Conservation (phyloP, 2,329 filamentous ascomycete species). For the Neofusicoccum parvum region DNA sequence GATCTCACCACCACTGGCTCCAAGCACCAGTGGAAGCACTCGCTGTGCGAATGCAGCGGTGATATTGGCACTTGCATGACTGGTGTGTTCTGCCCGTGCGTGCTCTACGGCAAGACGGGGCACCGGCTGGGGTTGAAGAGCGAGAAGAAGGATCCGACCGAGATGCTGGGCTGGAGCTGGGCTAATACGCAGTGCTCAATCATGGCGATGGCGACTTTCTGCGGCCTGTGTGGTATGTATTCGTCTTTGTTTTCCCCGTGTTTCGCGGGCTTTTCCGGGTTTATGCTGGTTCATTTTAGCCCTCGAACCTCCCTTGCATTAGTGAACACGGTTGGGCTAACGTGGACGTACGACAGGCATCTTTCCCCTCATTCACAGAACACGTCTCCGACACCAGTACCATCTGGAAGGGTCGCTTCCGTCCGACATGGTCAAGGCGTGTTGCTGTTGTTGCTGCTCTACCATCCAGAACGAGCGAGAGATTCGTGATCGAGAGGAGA, state of each 20-base stretch:
- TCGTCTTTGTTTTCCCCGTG: background rate
- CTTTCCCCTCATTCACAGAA: slow-evolving; percentile 41
- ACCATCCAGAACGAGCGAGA: slow-evolving; percentile 51
- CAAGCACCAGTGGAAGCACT: slow-evolving; percentile 34
- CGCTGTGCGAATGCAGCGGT: slow-evolving; percentile 37
- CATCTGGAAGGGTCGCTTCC: slow-evolving; percentile 43
- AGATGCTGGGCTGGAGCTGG: slow-evolving; percentile 39
- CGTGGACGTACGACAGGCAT: slow-evolving; percentile 26
- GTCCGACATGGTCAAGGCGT: slow-evolving; percentile 38
- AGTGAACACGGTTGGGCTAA: background rate
- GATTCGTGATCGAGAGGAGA: slow-evolving; percentile 48
- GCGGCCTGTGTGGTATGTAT: slow-evolving; percentile 38
- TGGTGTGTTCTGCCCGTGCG: slow-evolving; percentile 47
- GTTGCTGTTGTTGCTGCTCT: slow-evolving; percentile 47
- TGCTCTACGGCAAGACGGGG: slow-evolving; percentile 47
- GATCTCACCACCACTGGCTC: slow-evolving; percentile 27
- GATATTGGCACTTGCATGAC: slow-evolving; percentile 42
- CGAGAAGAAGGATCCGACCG: slow-evolving; percentile 42
- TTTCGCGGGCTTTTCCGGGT: too few species aligned
- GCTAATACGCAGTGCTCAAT: slow-evolving; percentile 45
- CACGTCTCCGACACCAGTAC: slow-evolving; percentile 46
- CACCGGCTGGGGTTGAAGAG: slow-evolving; percentile 44
- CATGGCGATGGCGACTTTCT: slow-evolving; percentile 34
- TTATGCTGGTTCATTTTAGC: background rate
- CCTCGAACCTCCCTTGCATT: background rate